These are phyloP conservation scores for Lindgomyces ingoldianus DNA, from an alignment of 495 filamentous ascomycete species.

Conservation along the genomic window DNA sequence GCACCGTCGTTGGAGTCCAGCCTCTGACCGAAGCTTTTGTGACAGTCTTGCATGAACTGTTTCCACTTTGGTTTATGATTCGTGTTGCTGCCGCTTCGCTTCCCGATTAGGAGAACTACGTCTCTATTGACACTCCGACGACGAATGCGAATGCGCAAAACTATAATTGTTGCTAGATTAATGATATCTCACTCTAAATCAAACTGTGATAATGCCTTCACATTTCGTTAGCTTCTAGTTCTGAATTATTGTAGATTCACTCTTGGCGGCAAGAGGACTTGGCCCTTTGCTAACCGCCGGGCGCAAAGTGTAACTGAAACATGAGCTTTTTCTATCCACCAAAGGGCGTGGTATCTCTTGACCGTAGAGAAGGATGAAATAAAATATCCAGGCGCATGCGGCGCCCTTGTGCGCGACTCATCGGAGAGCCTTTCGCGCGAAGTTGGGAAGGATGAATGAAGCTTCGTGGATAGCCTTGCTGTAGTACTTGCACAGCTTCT, in stretches of 20 bases:
- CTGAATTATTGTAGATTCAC: background rate
- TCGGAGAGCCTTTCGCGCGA: slow-evolving; percentile 75
- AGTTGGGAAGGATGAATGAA: slow-evolving; percentile 88
- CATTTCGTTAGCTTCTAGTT: background rate
- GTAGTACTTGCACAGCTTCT: slow-evolving; percentile 90
- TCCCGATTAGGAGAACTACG: slow-evolving; percentile 5
- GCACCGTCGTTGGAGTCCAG: background rate
- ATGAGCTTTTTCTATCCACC: slow-evolving; percentile 18
- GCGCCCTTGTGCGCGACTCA: slow-evolving; percentile 14
- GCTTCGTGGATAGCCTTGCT: slow-evolving; percentile 93
- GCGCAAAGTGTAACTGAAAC: slow-evolving; percentile 8
- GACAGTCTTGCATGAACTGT: slow-evolving; percentile 25
- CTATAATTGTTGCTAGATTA: background rate
- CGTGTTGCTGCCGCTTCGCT: slow-evolving; percentile 15
- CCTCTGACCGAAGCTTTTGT: slow-evolving; percentile 16
- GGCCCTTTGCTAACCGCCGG: slow-evolving; percentile 10
- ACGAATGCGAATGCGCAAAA: background rate
- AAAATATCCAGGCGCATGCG: background rate
- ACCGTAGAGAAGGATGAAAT: slow-evolving; percentile 3
- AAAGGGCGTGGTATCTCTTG: slow-evolving; percentile 23
- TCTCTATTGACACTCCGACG: background rate
- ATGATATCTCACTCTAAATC: no score
- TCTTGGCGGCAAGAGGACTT: background rate
- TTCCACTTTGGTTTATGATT: slow-evolving; percentile 16
- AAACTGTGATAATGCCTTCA: no score